These are phyloP conservation scores for Ophiostoma australiae DNA, from an alignment of 2,329 filamentous ascomycete species.

Conservation along the genomic window DNA sequence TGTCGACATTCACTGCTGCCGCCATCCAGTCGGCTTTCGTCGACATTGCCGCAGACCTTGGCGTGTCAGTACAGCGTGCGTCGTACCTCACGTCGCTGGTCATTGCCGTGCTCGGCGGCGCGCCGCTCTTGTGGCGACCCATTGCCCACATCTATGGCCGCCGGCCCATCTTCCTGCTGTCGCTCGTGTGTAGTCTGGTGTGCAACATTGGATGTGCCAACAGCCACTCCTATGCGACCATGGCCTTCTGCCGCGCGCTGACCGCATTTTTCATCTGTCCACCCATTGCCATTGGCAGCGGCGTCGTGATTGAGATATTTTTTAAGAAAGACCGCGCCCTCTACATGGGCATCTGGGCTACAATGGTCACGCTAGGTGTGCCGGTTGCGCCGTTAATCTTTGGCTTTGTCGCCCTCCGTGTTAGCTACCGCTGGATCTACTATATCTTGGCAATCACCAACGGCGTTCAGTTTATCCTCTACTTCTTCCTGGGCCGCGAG, in stretches of 20 bases:
- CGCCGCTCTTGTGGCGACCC: constrained; percentile 53
- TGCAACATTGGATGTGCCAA: constrained; percentile 52
- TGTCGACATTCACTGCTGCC: constrained; percentile 52
- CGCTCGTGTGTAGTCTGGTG: constrained; percentile 42
- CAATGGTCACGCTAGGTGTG: constrained; percentile 32
- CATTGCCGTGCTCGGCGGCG: constrained; percentile 50
- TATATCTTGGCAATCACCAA: constrained; percentile 55
- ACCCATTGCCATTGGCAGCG: constrained; percentile 48
- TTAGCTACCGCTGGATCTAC: constrained; percentile 55
- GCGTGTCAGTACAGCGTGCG: constrained; percentile 43
- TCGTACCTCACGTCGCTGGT: constrained; percentile 53
- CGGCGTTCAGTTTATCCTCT: constrained; percentile 51
- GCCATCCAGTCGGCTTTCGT: constrained; percentile 52
- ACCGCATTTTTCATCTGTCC: constrained; percentile 53
- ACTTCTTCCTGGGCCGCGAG: constrained; percentile 52
- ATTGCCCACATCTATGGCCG: constrained; percentile 51
- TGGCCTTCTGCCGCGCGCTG: constrained; percentile 48
- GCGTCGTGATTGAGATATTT: constrained; percentile 54
- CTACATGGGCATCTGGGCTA: constrained; percentile 55
- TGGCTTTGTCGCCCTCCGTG: constrained; percentile 45
- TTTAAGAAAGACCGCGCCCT: constrained; percentile 51
- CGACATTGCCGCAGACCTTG: constrained; percentile 48
- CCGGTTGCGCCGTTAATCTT: constrained; percentile 36
- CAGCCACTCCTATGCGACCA: constrained; percentile 44
- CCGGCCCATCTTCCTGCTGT: constrained; percentile 50